Conservation (phyloP, 176 grass and related monocot genomes). For the Triticum monococcum region DNA sequence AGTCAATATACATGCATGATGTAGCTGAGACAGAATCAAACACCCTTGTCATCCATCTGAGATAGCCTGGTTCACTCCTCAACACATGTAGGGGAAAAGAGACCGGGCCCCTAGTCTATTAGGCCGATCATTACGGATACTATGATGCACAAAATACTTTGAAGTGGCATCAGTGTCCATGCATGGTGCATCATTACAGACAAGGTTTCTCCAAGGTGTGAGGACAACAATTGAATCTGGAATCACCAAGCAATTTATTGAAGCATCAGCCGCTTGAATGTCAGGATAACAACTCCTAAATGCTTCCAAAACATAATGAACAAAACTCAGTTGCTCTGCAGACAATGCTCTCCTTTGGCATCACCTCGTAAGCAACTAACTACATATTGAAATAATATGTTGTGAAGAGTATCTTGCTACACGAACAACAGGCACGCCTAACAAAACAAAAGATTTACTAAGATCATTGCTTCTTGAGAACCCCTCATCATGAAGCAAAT, state of each 20-base stretch:
- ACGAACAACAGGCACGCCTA: no score
- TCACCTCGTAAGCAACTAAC: slow-evolving; percentile 41
- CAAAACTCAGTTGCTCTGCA: slow-evolving; percentile 64
- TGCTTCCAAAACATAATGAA: slow-evolving; percentile 76
- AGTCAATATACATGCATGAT: no score
- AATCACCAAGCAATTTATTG: slow-evolving; percentile 65
- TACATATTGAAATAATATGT: no score
- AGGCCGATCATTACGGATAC: slow-evolving; percentile 58
- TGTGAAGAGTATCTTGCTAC: no score
- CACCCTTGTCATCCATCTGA: no score
- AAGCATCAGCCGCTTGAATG: slow-evolving; percentile 47
- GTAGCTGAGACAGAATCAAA: no score
- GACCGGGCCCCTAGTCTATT: slow-evolving; percentile 68
- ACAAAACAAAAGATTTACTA: no score
- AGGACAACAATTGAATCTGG: slow-evolving; percentile 70
- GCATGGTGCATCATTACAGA: slow-evolving; percentile 83
- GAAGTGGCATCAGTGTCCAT: slow-evolving; percentile 51
- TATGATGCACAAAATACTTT: slow-evolving; percentile 70
- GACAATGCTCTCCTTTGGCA: slow-evolving; percentile 70
- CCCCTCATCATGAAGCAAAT: no score
- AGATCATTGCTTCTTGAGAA: no score
- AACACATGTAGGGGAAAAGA: slow-evolving; percentile 19
- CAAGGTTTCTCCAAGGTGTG: slow-evolving; percentile 59
- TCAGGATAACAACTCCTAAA: slow-evolving; percentile 62
- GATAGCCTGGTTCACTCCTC: no score